Conservation (phyloP, 2,329 filamentous ascomycete genomes). For the Alternaria gaisen region DNA sequence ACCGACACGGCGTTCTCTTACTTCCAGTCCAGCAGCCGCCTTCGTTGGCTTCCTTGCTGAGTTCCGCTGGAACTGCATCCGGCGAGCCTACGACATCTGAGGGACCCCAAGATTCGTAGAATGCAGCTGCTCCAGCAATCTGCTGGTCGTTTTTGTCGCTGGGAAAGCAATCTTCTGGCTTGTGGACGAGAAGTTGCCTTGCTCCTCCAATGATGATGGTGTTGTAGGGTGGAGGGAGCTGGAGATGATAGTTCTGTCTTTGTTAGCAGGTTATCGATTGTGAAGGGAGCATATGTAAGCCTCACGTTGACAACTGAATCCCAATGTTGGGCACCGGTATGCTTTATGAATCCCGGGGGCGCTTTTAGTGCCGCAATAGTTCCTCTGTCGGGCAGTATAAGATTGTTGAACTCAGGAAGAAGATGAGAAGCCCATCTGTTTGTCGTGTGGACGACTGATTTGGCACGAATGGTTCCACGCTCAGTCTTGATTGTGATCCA, state of each 20-base stretch:
- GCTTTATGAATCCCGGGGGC: constrained; percentile 16
- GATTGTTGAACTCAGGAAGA: constrained; percentile 15
- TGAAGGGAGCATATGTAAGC: neutral
- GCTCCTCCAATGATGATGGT: constrained; percentile 21
- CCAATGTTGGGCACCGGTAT: constrained; percentile 24
- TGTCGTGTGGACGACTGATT: constrained; percentile 17
- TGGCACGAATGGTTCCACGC: constrained; percentile 14
- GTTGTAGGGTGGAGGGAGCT: constrained; percentile 21
- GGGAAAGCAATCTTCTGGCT: constrained; percentile 8
- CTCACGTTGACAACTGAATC: constrained; percentile 18
- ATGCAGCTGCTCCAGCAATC: constrained; percentile 12
- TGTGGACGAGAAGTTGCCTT: constrained; percentile 15
- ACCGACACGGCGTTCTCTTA: neutral
- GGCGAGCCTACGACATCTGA: constrained; percentile 15
- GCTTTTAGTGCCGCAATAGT: constrained; percentile 16
- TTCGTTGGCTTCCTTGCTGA: constrained; percentile 10
- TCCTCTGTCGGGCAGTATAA: constrained; percentile 16
- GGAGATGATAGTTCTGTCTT: constrained; percentile 19
- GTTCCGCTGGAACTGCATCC: constrained; percentile 1
- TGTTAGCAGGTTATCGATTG: neutral
- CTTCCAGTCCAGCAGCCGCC: constrained; percentile 22
- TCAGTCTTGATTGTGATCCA: constrained; percentile 15
- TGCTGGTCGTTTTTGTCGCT: constrained; percentile 17
- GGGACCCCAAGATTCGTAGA: constrained; percentile 17
- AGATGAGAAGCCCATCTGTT: constrained; percentile 24